Base-by-base conservation (phyloP, 2,329 filamentous ascomycete genomes). In the Dothiorella sarmentorum region DNA sequence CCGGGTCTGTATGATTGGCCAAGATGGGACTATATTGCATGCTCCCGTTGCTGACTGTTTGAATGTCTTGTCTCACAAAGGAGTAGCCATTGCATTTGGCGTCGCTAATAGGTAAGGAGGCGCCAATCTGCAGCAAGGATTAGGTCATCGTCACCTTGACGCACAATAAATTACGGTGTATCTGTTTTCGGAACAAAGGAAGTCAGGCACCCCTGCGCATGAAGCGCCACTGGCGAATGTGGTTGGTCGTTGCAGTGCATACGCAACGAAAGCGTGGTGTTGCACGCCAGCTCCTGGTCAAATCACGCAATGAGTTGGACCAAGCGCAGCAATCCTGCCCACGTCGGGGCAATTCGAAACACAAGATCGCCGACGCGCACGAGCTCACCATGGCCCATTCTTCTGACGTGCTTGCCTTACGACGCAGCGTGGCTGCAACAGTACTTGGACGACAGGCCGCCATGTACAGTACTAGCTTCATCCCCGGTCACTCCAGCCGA, bases 291-390 rank as follows among this genome's bases (percentile, higher is more conserved):
- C 56, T 18, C 26, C 44, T 24, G 26, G 45, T n/a, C n/a, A 38
- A 52, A 59, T 59, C 56, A 59, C 56, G 56, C 56, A 59, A 59
- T 59, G 20, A 17, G 38, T 37, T 40, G 56, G 45, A 20, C 56
- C 37, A 26, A 51, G 44, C 44, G 45, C 45, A n/a, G 31, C 45
- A 24, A 22, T 20, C 45, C 42, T 58, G 43, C 15, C 24, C 55
- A 13, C 17, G 42, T 40, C 43, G 22, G 42, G 43, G n/a, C 31
- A n/a, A 20, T 38, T 53, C 15, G 52, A 44, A 43, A 56, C 38
- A 33, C 18, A 44, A n/a, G 52, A 44, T 26, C 52, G 52, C 37
- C 26, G 26, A 33, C 22, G 18, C n/a, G 37, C 52, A 44, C 52
- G 38, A 43, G 38, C 38, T 52, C 56, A 59, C 45, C 56, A 59